phyloP scores from a whole-genome alignment of 225 moss, liverwort and hornwort species.

The Polytrichum formosum region DNA sequence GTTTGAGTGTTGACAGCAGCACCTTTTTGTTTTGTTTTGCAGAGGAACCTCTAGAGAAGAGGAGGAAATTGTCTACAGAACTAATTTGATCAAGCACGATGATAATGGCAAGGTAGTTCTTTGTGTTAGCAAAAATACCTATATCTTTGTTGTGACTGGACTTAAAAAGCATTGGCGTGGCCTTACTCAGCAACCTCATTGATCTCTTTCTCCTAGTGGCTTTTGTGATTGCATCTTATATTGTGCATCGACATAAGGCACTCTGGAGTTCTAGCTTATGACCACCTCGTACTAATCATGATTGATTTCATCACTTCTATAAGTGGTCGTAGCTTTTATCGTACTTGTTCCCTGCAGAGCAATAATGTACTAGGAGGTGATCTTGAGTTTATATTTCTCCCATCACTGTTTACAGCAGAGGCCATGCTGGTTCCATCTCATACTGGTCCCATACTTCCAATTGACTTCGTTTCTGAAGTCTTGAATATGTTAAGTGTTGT shows the following conservation, averaged over 20 bases:
- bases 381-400: too few relatives aligned
- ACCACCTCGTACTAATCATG: neutral
- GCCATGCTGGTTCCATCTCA: too few relatives aligned
- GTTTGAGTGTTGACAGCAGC: neutral
- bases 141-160: neutral
- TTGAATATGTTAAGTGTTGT: too few relatives aligned
- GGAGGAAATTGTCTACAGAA: slow-evolving; percentile 36
- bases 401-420: too few relatives aligned
- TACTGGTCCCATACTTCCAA: too few relatives aligned
- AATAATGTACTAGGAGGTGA: too few relatives aligned
- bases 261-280: neutral
- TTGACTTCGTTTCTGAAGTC: too few relatives aligned
- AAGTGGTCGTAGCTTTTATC: neutral
- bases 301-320: neutral
- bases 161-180: neutral
- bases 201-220: neutral
- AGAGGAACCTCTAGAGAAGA: slow-evolving; percentile 53
- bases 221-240: neutral
- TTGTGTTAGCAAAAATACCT: neutral
- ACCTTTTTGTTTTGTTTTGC: slow-evolving; percentile 1
- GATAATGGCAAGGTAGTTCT: neutral
- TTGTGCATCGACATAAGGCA: neutral
- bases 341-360: too few relatives aligned
- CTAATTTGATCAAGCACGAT: neutral
- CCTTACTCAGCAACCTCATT: neutral